A percentile compares a stretch with the other conserved stretches of the same genome.
phyloP scores from a whole-genome alignment of 306 rosid genomes.

The Macrotyloma uniflorum region DNA sequence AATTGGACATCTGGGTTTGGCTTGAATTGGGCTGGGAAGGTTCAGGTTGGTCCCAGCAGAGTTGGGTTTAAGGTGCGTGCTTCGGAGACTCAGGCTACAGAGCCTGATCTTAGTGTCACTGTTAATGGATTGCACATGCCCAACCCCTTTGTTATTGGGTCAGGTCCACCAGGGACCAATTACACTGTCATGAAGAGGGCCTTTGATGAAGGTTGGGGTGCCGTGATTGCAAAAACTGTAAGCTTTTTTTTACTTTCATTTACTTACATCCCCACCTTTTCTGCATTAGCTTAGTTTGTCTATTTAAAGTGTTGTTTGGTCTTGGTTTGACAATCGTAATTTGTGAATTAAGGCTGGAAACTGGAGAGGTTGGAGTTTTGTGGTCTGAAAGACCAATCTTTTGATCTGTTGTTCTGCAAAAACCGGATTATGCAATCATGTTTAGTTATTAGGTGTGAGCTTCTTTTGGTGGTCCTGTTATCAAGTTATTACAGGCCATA shows the following conservation, averaged over 20 bases:
- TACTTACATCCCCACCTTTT: background rate
- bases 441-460: slow-evolving; percentile 13
- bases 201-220: slow-evolving; percentile 99
- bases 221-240: slow-evolving; percentile 97
- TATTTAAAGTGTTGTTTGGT: background rate
- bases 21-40: slow-evolving; percentile 39
- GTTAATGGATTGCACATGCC: slow-evolving; percentile 89
- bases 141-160: slow-evolving; percentile 93
- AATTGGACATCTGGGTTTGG: slow-evolving; percentile 59
- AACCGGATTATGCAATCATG: background rate
- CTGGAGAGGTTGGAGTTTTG: background rate
- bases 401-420: slow-evolving; percentile 21
- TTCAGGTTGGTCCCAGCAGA: slow-evolving; percentile 46
- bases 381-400: background rate
- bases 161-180: slow-evolving; percentile 99
- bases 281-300: slow-evolving; percentile 1
- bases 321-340: background rate
- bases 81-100: slow-evolving; percentile 52
- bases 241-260: slow-evolving; percentile 25
- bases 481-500: background rate
- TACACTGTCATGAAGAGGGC: slow-evolving; percentile 98
- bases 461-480: slow-evolving; percentile 4
- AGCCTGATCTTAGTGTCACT: slow-evolving; percentile 91
- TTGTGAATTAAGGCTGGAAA: background rate
- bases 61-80: slow-evolving; percentile 74